Conservation (phyloP, 495 filamentous ascomycete genomes). For the Hypoxylon lienhwacheense region DNA sequence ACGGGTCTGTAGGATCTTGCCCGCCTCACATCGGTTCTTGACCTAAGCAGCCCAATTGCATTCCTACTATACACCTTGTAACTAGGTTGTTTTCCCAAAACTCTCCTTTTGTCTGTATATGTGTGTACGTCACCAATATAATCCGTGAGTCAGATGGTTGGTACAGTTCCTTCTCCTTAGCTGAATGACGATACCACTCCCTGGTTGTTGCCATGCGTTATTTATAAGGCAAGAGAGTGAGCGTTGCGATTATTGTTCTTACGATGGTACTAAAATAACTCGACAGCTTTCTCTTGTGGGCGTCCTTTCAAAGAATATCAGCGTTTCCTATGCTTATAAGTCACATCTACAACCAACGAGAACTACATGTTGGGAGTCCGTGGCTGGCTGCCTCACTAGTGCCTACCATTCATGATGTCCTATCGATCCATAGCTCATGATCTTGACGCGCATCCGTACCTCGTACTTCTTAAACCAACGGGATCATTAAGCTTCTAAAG, state of each 20-base stretch:
- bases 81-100: neutral
- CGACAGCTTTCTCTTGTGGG: too few relatives aligned
- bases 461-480: neutral
- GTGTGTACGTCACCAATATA: neutral
- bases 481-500: conserved; percentile 18
- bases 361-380: neutral
- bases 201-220: neutral
- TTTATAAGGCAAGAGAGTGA: neutral
- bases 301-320: too few relatives aligned
- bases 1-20: neutral
- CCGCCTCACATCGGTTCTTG: neutral
- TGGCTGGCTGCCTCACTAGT: neutral
- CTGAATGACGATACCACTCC: neutral
- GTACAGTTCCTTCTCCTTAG: conserved; percentile 1
- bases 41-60: neutral
- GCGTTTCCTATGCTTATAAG: neutral
- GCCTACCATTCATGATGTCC: neutral
- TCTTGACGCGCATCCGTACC: too few relatives aligned
- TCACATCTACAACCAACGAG: neutral
- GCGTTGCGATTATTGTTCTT: neutral
- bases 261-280: neutral
- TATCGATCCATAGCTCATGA: neutral
- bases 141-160: neutral
- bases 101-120: neutral
- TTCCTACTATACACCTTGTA: neutral